Evolutionary conservation across 2,329 filamentous ascomycete genomes (phyloP).

Genomic region (Fusarium sp.): DNA sequence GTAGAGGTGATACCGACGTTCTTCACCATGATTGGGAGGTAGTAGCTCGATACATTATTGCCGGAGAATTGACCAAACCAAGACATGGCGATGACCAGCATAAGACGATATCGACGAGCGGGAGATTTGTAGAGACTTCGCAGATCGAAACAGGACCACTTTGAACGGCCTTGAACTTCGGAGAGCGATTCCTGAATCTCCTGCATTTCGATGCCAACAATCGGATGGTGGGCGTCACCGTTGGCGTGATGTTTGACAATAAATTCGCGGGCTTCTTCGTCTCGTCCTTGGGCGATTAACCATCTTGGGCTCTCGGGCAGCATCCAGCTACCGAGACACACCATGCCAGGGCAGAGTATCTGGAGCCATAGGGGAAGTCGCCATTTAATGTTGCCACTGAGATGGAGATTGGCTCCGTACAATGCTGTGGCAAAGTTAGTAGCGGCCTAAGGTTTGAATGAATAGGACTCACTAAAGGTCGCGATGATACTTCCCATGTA

Average conservation of each 20-base stretch:
- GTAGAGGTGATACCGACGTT: conserved; percentile 13
- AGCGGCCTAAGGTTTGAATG: accelerated
- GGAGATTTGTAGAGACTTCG: conserved; percentile 6
- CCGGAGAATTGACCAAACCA: conserved; percentile 23
- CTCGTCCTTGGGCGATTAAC: conserved; percentile 43
- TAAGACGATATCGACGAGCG: conserved; percentile 5
- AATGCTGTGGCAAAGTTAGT: conserved; percentile 11
- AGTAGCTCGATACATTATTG: conserved; percentile 19
- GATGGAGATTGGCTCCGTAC: conserved; percentile 38
- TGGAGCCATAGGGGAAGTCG: conserved; percentile 39
- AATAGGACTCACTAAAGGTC: not conserved
- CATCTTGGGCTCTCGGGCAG: conserved; percentile 73
- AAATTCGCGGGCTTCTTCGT: not conserved
- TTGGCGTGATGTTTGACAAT: conserved; percentile 23
- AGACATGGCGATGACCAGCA: conserved; percentile 17
- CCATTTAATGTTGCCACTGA: conserved; percentile 40
- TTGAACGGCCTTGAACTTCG: not conserved
- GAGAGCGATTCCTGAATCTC: conserved; percentile 12
- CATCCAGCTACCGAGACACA: conserved; percentile 55
- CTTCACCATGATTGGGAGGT: conserved; percentile 15
- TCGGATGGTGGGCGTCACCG: conserved; percentile 3
- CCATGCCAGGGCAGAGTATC: conserved; percentile 35
- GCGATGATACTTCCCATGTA: conserved; percentile 53
- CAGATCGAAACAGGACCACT: conserved; percentile 22
- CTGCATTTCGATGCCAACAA: conserved; percentile 15